Conservation (phyloP, 1,284 basidiomycete species). For the Cutaneotrichosporon mucoides region DNA sequence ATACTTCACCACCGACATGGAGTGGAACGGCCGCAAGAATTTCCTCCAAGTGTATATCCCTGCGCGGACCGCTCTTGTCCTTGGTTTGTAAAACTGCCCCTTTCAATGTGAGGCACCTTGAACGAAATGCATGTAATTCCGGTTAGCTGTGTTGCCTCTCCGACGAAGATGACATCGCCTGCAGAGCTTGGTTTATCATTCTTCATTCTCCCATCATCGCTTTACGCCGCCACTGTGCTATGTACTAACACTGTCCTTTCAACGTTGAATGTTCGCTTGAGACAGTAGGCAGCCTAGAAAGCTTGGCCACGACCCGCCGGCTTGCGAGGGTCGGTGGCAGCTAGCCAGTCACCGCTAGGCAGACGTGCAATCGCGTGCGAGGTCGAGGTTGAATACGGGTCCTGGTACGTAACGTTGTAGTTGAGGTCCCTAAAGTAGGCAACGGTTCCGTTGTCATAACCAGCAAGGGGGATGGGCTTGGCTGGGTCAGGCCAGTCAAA, state of each 20-base stretch:
- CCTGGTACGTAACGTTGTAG: conserved; percentile 43
- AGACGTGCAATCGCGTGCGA: conserved; percentile 26
- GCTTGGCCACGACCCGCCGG: conserved; percentile 10
- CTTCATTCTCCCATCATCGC: too few species aligned
- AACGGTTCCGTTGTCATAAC: conserved; percentile 46
- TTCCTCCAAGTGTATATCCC: conserved; percentile 83
- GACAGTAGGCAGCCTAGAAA: neutral
- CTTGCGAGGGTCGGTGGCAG: conserved; percentile 22
- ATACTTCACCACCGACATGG: conserved; percentile 77
- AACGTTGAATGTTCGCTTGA: too few species aligned
- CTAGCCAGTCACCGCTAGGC: conserved; percentile 23
- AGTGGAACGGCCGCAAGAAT: conserved; percentile 88
- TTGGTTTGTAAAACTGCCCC: conserved; percentile 48
- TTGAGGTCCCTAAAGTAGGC: conserved; percentile 34
- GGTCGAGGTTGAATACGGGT: conserved; percentile 21
- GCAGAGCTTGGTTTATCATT: too few species aligned
- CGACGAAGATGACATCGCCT: too few species aligned
- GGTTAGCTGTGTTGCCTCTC: too few species aligned
- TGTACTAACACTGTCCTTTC: too few species aligned
- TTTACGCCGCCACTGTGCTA: too few species aligned
- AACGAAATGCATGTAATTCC: too few species aligned
- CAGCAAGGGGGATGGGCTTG: conserved; percentile 28
- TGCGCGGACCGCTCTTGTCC: conserved; percentile 67
- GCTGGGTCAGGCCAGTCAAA: conserved; percentile 37
- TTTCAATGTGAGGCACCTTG: too few species aligned